Base-by-base conservation (phyloP, 108 stramenopile species). In the Fragilariopsis cylindrus region DNA sequence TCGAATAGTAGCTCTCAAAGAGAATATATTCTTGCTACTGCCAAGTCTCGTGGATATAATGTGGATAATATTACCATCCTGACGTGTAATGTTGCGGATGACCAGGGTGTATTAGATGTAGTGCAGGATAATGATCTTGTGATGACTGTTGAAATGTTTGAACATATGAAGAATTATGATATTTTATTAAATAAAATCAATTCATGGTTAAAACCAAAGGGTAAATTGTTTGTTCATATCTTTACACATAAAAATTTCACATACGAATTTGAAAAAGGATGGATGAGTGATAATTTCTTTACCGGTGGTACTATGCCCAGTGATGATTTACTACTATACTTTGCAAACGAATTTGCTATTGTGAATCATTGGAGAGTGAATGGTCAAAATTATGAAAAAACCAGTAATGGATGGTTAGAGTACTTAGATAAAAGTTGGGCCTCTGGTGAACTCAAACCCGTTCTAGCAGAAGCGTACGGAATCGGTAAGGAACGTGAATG, bases 141-240 rank as follows among this genome's bases (percentile, higher is more conserved):
- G 48, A 82, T 96, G 69, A 86, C 88, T 46, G 90, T 99, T 19
- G 98, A 99, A 81, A 93, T 94, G 88, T 95, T 99, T 64, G 98
- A 99, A 76, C 98, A 99, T 85, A 96, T 98, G 96, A 98, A 98
- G 80, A 99, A 99, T 78, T 99, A 99, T 76, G 69, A 88, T 41
- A 42, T 54, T 40, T 83, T 99, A 46, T 75, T 99, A 45, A 54
- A 68, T 9, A 97, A 96, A 78, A 79, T 99, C 18, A 55, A 88
- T 40, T 58, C 70, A 19, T 97, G 94, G 87, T 82, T 99, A 57
- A 84, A 83, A 21, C 84, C 84, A 1, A 49, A 50, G 16, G 78
- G 71, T 3, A 90, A 92, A 65, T 78, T 97, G 19, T 97, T 99
- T 78, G 90, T 97, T 57, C 98, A 99, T 83, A 96, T 98, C 60